These are phyloP conservation scores for Salix brachista DNA, from an alignment of 345 rosid species.

Conservation along the genomic window DNA sequence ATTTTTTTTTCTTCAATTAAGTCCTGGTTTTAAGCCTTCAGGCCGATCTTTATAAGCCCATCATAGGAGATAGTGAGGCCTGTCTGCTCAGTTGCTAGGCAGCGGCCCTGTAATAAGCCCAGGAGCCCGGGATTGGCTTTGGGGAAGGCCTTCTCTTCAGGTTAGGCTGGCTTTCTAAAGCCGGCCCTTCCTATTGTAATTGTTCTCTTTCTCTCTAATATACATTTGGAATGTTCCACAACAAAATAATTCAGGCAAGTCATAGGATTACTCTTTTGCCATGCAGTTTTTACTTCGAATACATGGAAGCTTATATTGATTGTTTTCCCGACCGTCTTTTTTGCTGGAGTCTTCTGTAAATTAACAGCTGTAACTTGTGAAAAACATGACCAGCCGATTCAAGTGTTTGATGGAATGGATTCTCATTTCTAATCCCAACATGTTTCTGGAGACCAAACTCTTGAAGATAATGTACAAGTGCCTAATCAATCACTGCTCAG, in stretches of 20 bases:
- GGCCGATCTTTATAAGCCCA: too few species aligned
- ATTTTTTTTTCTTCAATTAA: too few species aligned
- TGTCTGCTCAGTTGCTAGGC: too few species aligned
- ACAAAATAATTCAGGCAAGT: not conserved
- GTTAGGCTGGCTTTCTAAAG: too few species aligned
- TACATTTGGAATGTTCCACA: too few species aligned
- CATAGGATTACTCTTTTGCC: not conserved
- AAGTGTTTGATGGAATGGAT: not conserved
- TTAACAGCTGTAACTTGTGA: not conserved
- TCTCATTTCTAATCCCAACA: not conserved
- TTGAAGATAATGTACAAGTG: not conserved
- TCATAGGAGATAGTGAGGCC: too few species aligned
- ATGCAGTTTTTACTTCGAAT: not conserved
- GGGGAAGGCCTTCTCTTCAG: too few species aligned
- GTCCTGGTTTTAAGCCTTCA: too few species aligned
- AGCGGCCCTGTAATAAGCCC: too few species aligned
- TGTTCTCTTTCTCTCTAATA: too few species aligned
- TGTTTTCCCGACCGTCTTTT: not conserved
- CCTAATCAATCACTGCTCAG: not conserved
- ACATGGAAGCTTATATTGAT: not conserved
- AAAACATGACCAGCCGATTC: not conserved
- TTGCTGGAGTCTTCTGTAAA: not conserved
- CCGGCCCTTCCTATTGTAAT: too few species aligned
- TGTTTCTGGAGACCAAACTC: not conserved
- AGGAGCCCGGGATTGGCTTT: too few species aligned